Evolutionary conservation across 192 early-diverging fungal genomes (phyloP).

Genomic region (Cetraspora pellucida): DNA sequence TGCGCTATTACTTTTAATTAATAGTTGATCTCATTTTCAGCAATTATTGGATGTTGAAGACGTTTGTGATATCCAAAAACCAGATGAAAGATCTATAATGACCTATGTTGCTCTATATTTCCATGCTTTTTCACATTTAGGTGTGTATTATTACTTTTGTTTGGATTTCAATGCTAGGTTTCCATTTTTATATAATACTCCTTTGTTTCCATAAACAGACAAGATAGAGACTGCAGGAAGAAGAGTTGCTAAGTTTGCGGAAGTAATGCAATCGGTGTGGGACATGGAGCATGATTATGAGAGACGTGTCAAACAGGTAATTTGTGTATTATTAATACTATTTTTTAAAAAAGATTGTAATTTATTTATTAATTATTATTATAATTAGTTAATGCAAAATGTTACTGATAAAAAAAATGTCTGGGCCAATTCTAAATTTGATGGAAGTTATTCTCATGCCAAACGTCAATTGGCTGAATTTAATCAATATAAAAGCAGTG

Average conservation of each 20-base stretch:
- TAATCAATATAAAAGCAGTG: slow-evolving; percentile 78
- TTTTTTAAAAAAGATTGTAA: slow-evolving; percentile 13
- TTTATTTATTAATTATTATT: slow-evolving; percentile 3
- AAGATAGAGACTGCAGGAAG: slow-evolving; percentile 88
- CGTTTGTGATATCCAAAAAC: slow-evolving; percentile 89
- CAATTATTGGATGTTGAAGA: slow-evolving; percentile 96
- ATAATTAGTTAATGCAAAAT: slow-evolving; percentile 63
- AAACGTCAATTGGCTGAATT: slow-evolving; percentile 74
- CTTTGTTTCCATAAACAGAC: slow-evolving; percentile 41
- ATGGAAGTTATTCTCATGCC: slow-evolving; percentile 73
- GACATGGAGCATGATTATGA: slow-evolving; percentile 96
- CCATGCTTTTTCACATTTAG: slow-evolving; percentile 92
- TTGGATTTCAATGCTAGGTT: neutral
- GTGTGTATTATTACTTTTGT: slow-evolving; percentile 37
- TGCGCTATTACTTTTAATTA: neutral
- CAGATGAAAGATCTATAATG: slow-evolving; percentile 96
- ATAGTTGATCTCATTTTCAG: slow-evolving; percentile 17
- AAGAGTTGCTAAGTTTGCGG: slow-evolving; percentile 89
- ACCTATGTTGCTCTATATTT: slow-evolving; percentile 98
- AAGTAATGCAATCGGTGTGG: slow-evolving; percentile 86
- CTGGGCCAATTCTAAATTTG: slow-evolving; percentile 71
- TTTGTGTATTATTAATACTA: neutral
- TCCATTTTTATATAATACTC: neutral
- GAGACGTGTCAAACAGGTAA: slow-evolving; percentile 67
- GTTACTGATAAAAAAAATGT: slow-evolving; percentile 62